Evolutionary conservation across 2,329 filamentous ascomycete species (phyloP).

Genomic region (Fusarium goolgardi): DNA sequence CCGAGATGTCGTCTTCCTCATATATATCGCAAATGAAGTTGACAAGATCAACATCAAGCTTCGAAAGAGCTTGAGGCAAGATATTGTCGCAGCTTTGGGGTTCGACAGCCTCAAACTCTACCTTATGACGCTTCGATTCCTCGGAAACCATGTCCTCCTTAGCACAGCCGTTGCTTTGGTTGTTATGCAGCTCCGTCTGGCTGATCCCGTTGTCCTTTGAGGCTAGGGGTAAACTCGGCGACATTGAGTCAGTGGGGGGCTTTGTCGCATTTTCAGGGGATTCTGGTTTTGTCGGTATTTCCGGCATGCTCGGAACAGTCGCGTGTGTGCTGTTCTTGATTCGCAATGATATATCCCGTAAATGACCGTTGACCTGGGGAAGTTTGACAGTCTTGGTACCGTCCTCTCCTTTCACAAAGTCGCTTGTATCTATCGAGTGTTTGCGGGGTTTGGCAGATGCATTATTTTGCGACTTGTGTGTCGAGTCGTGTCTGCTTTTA

Average conservation of each 20-base stretch:
- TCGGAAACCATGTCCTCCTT: conserved; percentile 32
- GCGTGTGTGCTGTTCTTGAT: conserved; percentile 46
- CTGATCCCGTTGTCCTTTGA: conserved; percentile 1
- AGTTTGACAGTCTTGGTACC: conserved; percentile 48
- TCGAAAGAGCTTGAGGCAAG: conserved; percentile 68
- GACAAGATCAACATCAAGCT: conserved; percentile 65
- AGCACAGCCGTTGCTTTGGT: conserved; percentile 30
- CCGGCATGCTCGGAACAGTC: conserved; percentile 49
- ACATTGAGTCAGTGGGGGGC: conserved; percentile 29
- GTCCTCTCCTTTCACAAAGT: conserved; percentile 45
- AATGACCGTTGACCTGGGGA: conserved; percentile 47
- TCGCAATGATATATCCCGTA: conserved; percentile 53
- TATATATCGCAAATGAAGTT: conserved; percentile 71
- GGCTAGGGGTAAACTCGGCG: neutral
- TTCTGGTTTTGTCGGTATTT: conserved; percentile 52
- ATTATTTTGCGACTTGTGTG: conserved; percentile 22
- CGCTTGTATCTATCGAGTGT: conserved; percentile 50
- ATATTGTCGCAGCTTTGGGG: conserved; percentile 44
- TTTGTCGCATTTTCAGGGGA: conserved; percentile 56
- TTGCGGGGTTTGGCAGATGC: conserved; percentile 47
- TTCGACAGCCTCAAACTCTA: neutral
- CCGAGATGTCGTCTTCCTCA: conserved; percentile 65
- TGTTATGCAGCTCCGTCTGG: conserved; percentile 39
- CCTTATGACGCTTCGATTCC: neutral
- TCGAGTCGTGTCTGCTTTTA: conserved; percentile 25